Evolutionary conservation across 768 basidiomycete genomes (phyloP).

Genomic region (Termitomyces bulborhizus): DNA sequence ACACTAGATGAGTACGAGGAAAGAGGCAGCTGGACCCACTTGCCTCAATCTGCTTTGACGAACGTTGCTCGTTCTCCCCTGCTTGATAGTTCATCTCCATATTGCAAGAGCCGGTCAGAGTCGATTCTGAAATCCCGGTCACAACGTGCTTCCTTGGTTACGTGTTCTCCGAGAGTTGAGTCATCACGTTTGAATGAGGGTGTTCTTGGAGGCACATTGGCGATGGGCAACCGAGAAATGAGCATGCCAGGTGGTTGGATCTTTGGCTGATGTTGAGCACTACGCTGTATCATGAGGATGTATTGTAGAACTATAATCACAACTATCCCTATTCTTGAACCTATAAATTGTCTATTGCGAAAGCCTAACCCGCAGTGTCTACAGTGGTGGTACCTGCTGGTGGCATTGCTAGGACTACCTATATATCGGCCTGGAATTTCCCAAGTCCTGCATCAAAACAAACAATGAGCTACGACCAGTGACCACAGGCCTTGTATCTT

Average conservation of each 20-base stretch:
- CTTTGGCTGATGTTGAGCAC: conserved; percentile 6
- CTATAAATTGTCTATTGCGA: not conserved
- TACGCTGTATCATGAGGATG: not conserved
- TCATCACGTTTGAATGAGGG: not conserved
- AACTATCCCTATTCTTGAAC: not conserved
- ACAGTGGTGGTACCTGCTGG: too few species aligned
- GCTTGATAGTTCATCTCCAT: not conserved
- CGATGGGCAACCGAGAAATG: conserved; percentile 17
- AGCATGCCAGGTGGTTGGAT: conserved; percentile 39
- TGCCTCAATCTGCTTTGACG: conserved; percentile 12
- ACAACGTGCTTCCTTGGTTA: not conserved
- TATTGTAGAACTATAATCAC: not conserved
- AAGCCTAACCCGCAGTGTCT: not conserved
- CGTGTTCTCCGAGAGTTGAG: not conserved
- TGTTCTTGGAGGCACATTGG: conserved; percentile 1
- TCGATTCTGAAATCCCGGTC: not conserved
- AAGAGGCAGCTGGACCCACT: conserved; percentile 41
- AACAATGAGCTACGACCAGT: too few species aligned
- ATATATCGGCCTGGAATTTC: too few species aligned
- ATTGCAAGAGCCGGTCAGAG: not conserved
- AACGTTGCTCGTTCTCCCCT: conserved; percentile 1
- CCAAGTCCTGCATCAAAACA: too few species aligned
- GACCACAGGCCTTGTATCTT: too few species aligned
- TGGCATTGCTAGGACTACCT: too few species aligned
- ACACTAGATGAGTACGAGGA: conserved; percentile 43